Evolutionary conservation across 2,329 filamentous ascomycete genomes (phyloP), one percentile per base, ranked within the genome.

Genomic region (Pseudogymnoascus sp.): DNA sequence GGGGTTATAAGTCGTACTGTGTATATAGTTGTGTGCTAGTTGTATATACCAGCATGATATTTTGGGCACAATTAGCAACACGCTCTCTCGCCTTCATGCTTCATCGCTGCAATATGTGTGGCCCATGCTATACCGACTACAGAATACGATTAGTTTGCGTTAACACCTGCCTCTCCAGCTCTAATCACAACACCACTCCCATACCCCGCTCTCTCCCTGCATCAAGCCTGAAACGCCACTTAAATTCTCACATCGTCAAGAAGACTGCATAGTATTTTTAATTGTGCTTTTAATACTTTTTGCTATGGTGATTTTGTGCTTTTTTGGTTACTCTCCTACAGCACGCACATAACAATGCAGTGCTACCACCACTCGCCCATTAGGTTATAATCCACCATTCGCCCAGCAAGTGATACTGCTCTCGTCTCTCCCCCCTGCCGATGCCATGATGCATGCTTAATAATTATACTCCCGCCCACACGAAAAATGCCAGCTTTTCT

Each of bases 351-450:
- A 50, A 54, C 15, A 9, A n/a, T 15, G 44, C 29, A 10, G 44
- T 54, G 44, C 1, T 31, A 7, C 6, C 29, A n/a, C 5, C 44
- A n/a, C 5, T 29, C 26, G 29, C 33, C 44, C 44, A 54, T 54
- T 54, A 54, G 44, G 44, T 54, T 44, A 6, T 50, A 8, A 54
- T 54, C 44, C 44, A 54, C 44, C 29, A 54, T 31, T 31, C 44
- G 44, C 33, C 44, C 44, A 54, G 44, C 44, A 54, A 54, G 44
- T 54, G 44, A 54, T 54, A 54, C 15, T 54, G 44, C 29, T 31
- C 26, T 17, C 41, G 1, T 47, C 44, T 31, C 8, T n/a, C 17
- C 8, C n/a, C 24, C 6, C 40, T 26, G 1, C 5, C 40, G 10
- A 54, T 54, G 44, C n/a, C 21, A 15, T n/a, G 21, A 39, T 11